A percentile compares a stretch with the other conserved stretches of the same genome.
phyloP scores from a whole-genome alignment of 1,284 basidiomycete genomes.

The Ustilago crameri region DNA sequence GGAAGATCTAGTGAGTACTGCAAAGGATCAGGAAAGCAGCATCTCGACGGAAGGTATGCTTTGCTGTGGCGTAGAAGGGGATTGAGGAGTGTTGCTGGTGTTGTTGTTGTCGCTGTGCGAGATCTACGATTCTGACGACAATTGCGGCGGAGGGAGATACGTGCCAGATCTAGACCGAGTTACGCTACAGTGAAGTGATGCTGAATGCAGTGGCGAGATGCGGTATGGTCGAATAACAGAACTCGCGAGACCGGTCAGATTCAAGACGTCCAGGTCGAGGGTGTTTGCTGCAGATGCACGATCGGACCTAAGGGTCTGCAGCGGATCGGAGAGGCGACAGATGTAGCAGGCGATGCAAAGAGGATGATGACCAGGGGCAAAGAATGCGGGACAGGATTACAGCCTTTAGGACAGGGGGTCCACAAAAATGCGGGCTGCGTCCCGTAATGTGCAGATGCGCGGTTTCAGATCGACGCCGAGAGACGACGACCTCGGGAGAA shows the following conservation, averaged over 20 bases:
- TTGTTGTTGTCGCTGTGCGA: too few relatives aligned
- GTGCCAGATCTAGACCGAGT: not conserved
- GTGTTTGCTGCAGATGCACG: not conserved
- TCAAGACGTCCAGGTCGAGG: not conserved
- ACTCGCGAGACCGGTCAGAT: not conserved
- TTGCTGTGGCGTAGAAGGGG: not conserved
- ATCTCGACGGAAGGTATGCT: constrained; percentile 1
- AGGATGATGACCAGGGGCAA: not conserved
- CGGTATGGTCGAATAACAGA: not conserved
- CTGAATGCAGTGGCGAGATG: not conserved
- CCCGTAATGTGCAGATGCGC: too few relatives aligned
- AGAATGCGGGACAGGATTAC: not conserved
- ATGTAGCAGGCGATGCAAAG: constrained; percentile 8
- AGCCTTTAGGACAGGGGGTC: not conserved
- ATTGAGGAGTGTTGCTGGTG: too few relatives aligned
- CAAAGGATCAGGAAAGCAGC: constrained; percentile 11
- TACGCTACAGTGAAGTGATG: constrained; percentile 1
- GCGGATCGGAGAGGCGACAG: not conserved
- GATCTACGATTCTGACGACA: too few relatives aligned
- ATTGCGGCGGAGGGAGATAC: too few relatives aligned
- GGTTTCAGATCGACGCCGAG: too few relatives aligned
- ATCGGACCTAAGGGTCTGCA: not conserved
- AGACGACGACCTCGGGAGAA: too few relatives aligned
- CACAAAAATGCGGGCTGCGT: too few relatives aligned
- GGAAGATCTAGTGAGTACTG: not conserved